Evolutionary conservation across 495 filamentous ascomycete species (phyloP), one percentile per base, ranked within the genome.

Genomic region (Penicillium steckii): DNA sequence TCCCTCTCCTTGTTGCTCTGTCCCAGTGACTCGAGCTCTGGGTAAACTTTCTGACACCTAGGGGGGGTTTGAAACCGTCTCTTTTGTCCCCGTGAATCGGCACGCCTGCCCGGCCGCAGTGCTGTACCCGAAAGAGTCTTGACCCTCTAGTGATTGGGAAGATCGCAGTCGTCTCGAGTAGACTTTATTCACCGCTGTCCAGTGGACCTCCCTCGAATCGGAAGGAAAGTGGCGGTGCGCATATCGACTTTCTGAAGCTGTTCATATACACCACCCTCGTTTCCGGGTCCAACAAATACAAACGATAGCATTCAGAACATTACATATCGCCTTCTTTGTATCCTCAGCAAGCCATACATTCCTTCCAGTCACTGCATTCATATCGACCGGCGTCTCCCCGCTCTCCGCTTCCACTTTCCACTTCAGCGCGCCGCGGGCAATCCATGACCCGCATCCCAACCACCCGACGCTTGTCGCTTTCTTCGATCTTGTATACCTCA

Each of bases 381-480:
- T 7, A 41, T 22, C 17, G 2, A 19, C 21, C 38, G 21, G 18
- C 7, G 12, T 8, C 38, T 9, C 9, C 38, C 19, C 38, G 87
- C 90, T 91, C 79, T 94, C 88, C 44, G 89, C 78, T 29, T 91
- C 82, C 89, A 94, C 56, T 64, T 42, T 50, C 52, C 33, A 41
- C 52, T 49, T 56, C 59, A 52, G 52, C 58, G 53, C 38, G 48
- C 46, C 50, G 49, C 50, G 38, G 55, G 48, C 59, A 64, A 65
- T 62, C 53, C 63, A 74, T 74, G 71, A 60, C 70, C 61, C 57
- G 59, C 63, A 52, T 62, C 46, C 57, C 24, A 29, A 48, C 55
- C 38, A 25, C 58, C 57, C 62, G 62, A 68, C 67, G 56, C 60
- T 64, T 50, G 62, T 62, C 62, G 59, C 48, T 57, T 46, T 56